Base-by-base conservation (phyloP, 805 yeast genomes). In the Starmera amethionina region DNA sequence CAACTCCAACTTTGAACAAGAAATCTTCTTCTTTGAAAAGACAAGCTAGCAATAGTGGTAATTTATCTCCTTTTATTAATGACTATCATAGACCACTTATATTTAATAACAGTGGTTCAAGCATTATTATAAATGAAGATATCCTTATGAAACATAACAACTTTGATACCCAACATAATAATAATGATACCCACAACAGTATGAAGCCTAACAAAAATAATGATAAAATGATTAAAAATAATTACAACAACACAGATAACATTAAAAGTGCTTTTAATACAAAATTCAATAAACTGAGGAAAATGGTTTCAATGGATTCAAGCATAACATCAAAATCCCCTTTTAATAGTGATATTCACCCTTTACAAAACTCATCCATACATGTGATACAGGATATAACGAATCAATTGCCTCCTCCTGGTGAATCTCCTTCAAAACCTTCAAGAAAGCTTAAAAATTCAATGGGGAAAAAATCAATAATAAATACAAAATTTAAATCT, bases 401-500 rank as follows among this genome's bases (percentile, higher is more conserved):
- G 11, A 35, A 44, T 38, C 28, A 39, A 14, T 9, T 34, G 8
- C 49, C 44, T 13, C 54, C 58, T 7, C 59, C 60, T 29, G 47
- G 43, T 32, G 52, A 56, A 15, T 56, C 62, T 1, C 63, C 63
- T 5, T 59, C 64, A 19, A 56, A 54, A 38, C 60, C 62, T 7
- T 52, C 60, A 10, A 53, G 61, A 45, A 60, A 56, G 39, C 42
- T 43, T n/a, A 43, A 42, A 30, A 51, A 49, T 30, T 46, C 38
- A 31, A 50, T 46, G 28, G 37, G 41, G 1, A 54, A 51, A 15
- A 47, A 42, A 22, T 7, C 35, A 11, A 25, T 36, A 2, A 15
- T 22, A 9, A 46, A 42, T 38, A 51, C 27, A 6, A 22, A 22
- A 8, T 22, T 22, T 22, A 22, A 22, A 22, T 7, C 27, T 22